Evolutionary conservation across 2,329 filamentous ascomycete species (phyloP).

Genomic region (Monosporascus sp.): DNA sequence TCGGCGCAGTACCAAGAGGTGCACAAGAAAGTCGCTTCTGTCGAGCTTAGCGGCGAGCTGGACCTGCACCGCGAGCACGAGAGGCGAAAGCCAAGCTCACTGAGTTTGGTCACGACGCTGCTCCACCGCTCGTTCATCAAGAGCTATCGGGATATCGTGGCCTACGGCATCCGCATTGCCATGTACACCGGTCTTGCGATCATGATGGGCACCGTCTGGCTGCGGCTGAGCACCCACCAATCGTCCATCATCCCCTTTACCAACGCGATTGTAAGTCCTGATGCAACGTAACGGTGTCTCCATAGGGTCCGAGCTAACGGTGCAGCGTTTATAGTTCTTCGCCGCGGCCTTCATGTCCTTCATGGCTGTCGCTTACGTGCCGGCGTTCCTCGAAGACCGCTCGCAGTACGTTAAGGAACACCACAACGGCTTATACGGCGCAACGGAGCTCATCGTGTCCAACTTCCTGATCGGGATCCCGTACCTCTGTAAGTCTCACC

Average conservation of each 20-base stretch:
- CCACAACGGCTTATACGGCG: conserved; percentile 74
- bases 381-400: conserved; percentile 75
- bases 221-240: conserved; percentile 64
- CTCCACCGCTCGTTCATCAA: conserved; percentile 79
- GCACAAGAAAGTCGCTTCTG: conserved; percentile 15
- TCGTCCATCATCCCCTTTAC: conserved; percentile 73
- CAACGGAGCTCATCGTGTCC: conserved; percentile 65
- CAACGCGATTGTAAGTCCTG: conserved; percentile 61
- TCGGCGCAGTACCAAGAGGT: conserved; percentile 34
- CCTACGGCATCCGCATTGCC: conserved; percentile 73
- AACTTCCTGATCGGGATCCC: conserved; percentile 82
- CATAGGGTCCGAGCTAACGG: not conserved
- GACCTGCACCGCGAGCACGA: not conserved
- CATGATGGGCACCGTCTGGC: conserved; percentile 85
- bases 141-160: conserved; percentile 76
- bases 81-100: conserved; percentile 33
- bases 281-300: not conserved
- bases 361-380: conserved; percentile 81
- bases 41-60: conserved; percentile 17
- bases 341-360: conserved; percentile 72
- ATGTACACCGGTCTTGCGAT: conserved; percentile 75
- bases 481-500: conserved; percentile 54
- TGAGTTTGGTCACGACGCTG: conserved; percentile 55
- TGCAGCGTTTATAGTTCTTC: conserved; percentile 46
- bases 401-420: conserved; percentile 70